These are phyloP conservation scores for Chiua virens DNA, from an alignment of 768 basidiomycete species.

Conservation along the genomic window DNA sequence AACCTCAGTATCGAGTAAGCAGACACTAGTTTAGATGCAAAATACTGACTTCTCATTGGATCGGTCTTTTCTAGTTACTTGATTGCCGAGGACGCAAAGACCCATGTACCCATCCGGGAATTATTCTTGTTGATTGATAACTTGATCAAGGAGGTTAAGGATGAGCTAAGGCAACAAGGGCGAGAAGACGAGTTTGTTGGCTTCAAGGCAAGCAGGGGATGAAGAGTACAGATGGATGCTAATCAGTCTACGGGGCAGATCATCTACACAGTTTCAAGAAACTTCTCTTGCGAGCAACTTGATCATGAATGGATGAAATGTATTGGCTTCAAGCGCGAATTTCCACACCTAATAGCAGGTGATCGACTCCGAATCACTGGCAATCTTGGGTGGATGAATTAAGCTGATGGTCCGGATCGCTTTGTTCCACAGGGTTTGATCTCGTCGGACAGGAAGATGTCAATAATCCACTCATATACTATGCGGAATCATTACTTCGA, in stretches of 20 bases:
- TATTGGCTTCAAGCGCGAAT: conserved; percentile 43
- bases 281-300: conserved; percentile 37
- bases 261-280: conserved; percentile 42
- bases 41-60: not conserved
- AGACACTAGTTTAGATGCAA: not conserved
- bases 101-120: conserved; percentile 37
- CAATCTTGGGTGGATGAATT: not conserved
- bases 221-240: not conserved
- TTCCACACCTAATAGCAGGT: conserved; percentile 47
- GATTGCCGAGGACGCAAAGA: conserved; percentile 36
- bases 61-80: conserved; percentile 36
- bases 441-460: conserved; percentile 49
- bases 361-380: no score
- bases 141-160: conserved; percentile 36
- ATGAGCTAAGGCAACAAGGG: conserved; percentile 33
- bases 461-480: conserved; percentile 38
- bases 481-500: conserved; percentile 36
- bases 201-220: conserved; percentile 32
- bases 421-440: conserved; percentile 40
- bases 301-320: conserved; percentile 45
- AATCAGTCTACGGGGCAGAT: conserved; percentile 28
- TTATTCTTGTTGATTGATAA: conserved; percentile 36
- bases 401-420: not conserved
- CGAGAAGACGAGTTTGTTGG: conserved; percentile 44
- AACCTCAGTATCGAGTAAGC: conserved; percentile 39